These are phyloP conservation scores for Metschnikowia lochheadii DNA, from an alignment of 805 yeast species.

Conservation along the genomic window DNA sequence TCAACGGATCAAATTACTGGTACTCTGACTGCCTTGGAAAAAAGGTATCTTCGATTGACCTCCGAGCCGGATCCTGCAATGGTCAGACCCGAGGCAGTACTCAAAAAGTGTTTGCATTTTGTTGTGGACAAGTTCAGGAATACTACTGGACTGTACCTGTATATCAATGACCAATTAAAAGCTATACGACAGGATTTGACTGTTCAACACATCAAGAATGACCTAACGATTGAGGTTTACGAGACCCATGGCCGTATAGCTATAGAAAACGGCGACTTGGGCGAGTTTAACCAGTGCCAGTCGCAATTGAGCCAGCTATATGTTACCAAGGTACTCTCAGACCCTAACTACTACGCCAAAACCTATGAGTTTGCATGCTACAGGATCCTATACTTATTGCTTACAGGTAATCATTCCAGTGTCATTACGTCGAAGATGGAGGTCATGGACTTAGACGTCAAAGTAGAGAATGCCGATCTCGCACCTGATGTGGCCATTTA, in stretches of 20 bases:
- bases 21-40: conserved; percentile 60
- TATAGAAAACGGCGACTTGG: conserved; percentile 74
- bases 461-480: not conserved
- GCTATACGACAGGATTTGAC: conserved; percentile 90
- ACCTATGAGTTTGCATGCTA: conserved; percentile 64
- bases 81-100: conserved; percentile 69
- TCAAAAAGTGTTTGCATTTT: conserved; percentile 53
- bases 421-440: conserved; percentile 37
- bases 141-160: conserved; percentile 56
- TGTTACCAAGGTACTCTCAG: conserved; percentile 26
- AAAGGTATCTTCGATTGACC: conserved; percentile 76
- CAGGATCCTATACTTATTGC: conserved; percentile 66
- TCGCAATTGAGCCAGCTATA: conserved; percentile 70
- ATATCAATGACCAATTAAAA: conserved; percentile 84
- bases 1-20: conserved; percentile 48
- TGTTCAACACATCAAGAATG: conserved; percentile 80
- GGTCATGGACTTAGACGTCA: conserved; percentile 7
- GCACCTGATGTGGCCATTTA: not conserved
- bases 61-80: conserved; percentile 84
- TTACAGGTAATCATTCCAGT: conserved; percentile 64
- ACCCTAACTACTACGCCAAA: conserved; percentile 4
- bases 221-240: conserved; percentile 74
- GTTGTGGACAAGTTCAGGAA: conserved; percentile 50
- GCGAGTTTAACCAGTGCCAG: conserved; percentile 95
- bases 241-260: conserved; percentile 88